phyloP scores from a whole-genome alignment of 1,139 yeast species.

The Saccharomyces hybrid region DNA sequence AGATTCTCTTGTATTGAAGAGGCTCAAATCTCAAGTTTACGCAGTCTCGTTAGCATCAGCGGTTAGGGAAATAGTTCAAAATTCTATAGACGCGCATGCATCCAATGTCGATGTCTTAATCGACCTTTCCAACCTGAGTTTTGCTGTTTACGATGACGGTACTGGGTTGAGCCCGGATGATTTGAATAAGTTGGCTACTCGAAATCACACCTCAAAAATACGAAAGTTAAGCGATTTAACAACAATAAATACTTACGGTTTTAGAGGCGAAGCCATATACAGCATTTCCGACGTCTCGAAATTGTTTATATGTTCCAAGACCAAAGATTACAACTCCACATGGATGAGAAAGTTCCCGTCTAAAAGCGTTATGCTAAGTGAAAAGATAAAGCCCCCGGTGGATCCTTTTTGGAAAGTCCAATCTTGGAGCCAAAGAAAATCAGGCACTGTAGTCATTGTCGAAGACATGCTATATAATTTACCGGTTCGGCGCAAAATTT shows the following conservation, averaged over 20 bases:
- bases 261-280: constrained; percentile 43
- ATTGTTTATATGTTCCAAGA: constrained; percentile 36
- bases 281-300: constrained; percentile 36
- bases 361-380: constrained; percentile 9
- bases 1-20: constrained; percentile 13
- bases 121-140: constrained; percentile 35
- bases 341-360: constrained; percentile 17
- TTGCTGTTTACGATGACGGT: constrained; percentile 48
- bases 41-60: constrained; percentile 31
- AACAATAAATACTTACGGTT: constrained; percentile 30
- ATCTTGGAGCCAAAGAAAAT: constrained; percentile 2
- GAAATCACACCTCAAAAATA: constrained; percentile 44
- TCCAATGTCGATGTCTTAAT: constrained; percentile 35
- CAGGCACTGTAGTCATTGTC: constrained; percentile 49
- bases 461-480: constrained; percentile 43
- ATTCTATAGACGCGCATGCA: constrained; percentile 51
- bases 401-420: constrained; percentile 4
- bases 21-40: constrained; percentile 26
- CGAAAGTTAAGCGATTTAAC: constrained; percentile 26
- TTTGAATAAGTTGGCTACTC: constrained; percentile 36
- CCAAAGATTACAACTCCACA: constrained; percentile 21
- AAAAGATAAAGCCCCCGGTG: constrained; percentile 2
- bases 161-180: constrained; percentile 47
- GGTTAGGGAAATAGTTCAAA: constrained; percentile 40
- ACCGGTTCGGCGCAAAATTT: constrained; percentile 48